Evolutionary conservation across 2,329 filamentous ascomycete species (phyloP).

Genomic region (Fusarium verticillioides): DNA sequence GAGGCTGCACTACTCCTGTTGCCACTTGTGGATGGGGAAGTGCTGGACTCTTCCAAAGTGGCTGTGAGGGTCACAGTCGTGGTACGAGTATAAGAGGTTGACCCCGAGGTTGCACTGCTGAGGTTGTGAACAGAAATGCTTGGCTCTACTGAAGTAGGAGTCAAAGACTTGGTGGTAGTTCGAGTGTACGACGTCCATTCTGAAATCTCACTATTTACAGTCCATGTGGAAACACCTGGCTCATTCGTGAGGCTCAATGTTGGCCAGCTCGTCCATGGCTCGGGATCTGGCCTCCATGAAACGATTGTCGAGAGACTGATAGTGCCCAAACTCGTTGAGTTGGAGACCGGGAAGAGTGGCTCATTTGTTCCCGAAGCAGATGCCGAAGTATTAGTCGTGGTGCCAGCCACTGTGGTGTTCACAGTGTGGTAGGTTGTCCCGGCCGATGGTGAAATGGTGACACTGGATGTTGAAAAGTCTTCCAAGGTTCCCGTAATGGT

Average conservation of each 20-base stretch:
- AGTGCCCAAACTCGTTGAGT: slow-evolving; percentile 21
- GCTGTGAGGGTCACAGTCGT: slow-evolving; percentile 14
- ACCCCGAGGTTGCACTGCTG: slow-evolving; percentile 8
- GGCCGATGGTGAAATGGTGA: not conserved
- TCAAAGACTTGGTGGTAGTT: slow-evolving; percentile 13
- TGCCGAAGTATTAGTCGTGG: not conserved
- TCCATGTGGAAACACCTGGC: slow-evolving; percentile 12
- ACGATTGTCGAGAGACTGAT: slow-evolving; percentile 7
- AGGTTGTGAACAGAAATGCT: slow-evolving; percentile 27
- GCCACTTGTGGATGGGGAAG: slow-evolving; percentile 6
- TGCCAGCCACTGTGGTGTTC: slow-evolving; percentile 14
- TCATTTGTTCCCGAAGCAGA: slow-evolving; percentile 13
- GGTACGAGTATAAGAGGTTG: slow-evolving; percentile 17
- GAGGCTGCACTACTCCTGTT: slow-evolving; percentile 29
- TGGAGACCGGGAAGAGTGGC: slow-evolving; percentile 22
- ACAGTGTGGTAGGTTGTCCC: slow-evolving; percentile 5
- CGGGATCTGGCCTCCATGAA: slow-evolving; percentile 10
- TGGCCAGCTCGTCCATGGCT: slow-evolving; percentile 25
- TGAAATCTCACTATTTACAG: slow-evolving; percentile 20
- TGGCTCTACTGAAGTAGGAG: slow-evolving; percentile 1
- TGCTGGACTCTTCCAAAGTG: slow-evolving; percentile 9
- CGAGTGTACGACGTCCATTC: slow-evolving; percentile 11
- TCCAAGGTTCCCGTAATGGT: not conserved
- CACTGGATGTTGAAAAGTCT: not conserved
- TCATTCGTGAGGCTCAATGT: slow-evolving; percentile 23